Base-by-base conservation (phyloP, 257 asterid species). In the Solanum virginianum region DNA sequence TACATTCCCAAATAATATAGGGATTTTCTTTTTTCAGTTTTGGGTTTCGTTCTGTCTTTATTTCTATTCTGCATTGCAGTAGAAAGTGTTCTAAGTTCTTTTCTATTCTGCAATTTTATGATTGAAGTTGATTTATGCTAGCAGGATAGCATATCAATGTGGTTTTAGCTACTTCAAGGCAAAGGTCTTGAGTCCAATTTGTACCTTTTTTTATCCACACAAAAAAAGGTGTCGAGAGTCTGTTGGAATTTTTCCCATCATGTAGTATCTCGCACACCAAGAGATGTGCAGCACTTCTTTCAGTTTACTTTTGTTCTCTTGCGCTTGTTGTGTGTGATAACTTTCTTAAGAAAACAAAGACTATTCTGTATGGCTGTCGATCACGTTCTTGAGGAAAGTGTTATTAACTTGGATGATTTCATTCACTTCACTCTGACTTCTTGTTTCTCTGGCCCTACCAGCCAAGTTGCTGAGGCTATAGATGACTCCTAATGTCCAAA, bases 401-500 rank as follows among this genome's bases (percentile, higher is more conserved):
- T 12, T 22, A 10, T 22, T 13, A 14, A 1, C 2, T 47, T 14
- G 8, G n/a, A 22, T 74, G 41, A 74, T 45, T 47, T 74, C 22
- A 22, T 22, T 45, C 59, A 74, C 39, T 74, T 74, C 81, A 74
- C 60, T 74, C 47, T 74, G 17, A 45, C 26, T 10, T 53, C 29
- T 79, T 77, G 43, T 8, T 79, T 53, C 26, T 53, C 65, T 79
- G 10, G 2, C 18, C 26, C 47, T 79, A 51, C 26, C 65, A 79
- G 82, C 49, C 17, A 77, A 51, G 60, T 51, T 3, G 9, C 60
- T 4, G 24, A 49, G 63, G 82, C 2, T 15, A 77, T 62, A 81
- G 79, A 93, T 92, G 94, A 75, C 26, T 60, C 75, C 86, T 45
- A 88, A 86, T 47, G 68, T 87, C 87, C 89, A 43, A 80, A 86